phyloP scores from a whole-genome alignment of 2,329 filamentous ascomycete species.

The Polychaeton citri region DNA sequence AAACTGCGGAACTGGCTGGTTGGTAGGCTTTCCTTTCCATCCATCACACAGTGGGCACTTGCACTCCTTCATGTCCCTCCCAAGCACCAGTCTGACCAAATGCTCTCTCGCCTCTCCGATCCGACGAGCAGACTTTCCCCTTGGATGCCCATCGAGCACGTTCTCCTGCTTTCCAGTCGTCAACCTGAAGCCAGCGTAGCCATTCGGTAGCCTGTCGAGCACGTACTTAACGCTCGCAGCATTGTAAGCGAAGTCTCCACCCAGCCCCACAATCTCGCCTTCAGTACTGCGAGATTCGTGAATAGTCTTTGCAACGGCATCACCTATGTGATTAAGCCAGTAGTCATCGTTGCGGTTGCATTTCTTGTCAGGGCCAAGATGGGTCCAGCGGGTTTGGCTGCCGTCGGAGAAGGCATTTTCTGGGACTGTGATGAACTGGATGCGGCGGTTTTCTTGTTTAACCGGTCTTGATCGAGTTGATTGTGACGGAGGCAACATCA shows the following conservation, averaged over 20 bases:
- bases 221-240: not conserved
- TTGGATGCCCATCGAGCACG: not conserved
- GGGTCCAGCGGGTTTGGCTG: not conserved
- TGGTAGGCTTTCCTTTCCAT: not conserved
- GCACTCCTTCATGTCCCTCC: not conserved
- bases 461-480: too few species aligned
- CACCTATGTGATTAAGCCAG: not conserved
- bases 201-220: not conserved
- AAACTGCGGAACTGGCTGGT: too few species aligned
- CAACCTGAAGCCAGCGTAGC: not conserved
- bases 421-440: not conserved
- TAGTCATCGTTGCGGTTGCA: not conserved
- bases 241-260: not conserved
- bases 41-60: not conserved
- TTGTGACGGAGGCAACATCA: too few species aligned
- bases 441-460: not conserved
- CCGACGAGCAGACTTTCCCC: not conserved
- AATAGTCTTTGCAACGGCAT: not conserved
- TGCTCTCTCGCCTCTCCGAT: not conserved
- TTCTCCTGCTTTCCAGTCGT: not conserved
- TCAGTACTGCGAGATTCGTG: not conserved
- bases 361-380: not conserved
- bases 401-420: not conserved
- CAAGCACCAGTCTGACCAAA: not conserved
- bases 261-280: not conserved